Evolutionary conservation across 2,329 filamentous ascomycete genomes (phyloP).

Genomic region (Fusarium nurragi): DNA sequence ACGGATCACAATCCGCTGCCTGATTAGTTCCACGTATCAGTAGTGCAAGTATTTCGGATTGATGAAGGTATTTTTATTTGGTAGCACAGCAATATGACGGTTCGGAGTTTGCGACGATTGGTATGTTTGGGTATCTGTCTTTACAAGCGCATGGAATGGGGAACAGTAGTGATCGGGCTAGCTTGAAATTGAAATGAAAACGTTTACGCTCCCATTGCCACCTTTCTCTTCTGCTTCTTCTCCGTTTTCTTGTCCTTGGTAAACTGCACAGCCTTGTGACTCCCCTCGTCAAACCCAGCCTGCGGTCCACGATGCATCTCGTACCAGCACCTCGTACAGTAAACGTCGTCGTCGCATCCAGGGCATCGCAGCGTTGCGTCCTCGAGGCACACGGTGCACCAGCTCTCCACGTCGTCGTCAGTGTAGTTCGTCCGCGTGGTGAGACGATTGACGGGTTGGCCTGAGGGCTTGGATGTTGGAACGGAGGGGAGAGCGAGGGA

Average conservation of each 20-base stretch:
- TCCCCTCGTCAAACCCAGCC: constrained; percentile 75
- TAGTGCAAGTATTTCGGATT: neutral
- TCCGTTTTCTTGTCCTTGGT: constrained; percentile 50
- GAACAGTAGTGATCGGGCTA: constrained; percentile 21
- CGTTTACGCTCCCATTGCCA: constrained; percentile 51
- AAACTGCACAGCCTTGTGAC: constrained; percentile 73
- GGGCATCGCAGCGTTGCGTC: constrained; percentile 78
- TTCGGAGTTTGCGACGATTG: constrained; percentile 17
- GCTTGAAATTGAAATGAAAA: constrained; percentile 22
- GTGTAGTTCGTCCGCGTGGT: constrained; percentile 59
- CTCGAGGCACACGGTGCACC: constrained; percentile 85
- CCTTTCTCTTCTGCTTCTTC: constrained; percentile 47
- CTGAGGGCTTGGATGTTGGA: constrained; percentile 60
- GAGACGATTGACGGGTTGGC: constrained; percentile 53
- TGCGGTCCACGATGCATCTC: constrained; percentile 79
- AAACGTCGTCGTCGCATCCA: constrained; percentile 77
- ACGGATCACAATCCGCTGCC: constrained; percentile 34
- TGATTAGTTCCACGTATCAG: constrained; percentile 11
- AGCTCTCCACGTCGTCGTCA: constrained; percentile 77
- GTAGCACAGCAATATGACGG: constrained; percentile 9
- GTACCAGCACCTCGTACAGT: constrained; percentile 81
- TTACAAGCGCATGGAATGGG: constrained; percentile 3
- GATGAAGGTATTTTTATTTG: constrained; percentile 14
- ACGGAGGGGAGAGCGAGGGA: constrained; percentile 58
- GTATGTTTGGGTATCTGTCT: constrained; percentile 32